Conservation (phyloP, 495 filamentous ascomycete genomes). For the Pyrenula aspistea region DNA sequence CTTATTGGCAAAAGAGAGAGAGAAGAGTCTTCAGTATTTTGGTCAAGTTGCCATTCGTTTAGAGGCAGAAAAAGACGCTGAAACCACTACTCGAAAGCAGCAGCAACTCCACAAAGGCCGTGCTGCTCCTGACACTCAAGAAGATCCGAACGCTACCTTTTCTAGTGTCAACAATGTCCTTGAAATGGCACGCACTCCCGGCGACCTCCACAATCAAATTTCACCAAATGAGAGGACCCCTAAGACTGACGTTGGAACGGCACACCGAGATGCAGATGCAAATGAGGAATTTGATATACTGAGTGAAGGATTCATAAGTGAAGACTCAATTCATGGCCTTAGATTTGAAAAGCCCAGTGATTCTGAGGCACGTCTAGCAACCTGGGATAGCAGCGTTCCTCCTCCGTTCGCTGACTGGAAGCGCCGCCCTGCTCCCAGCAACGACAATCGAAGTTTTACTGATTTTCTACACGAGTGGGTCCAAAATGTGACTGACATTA, state of each 20-base stretch:
- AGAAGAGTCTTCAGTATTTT: neutral
- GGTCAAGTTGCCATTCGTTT: neutral
- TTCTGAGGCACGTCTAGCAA: neutral
- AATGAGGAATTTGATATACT: neutral
- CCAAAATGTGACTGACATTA: neutral
- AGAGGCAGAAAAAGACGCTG: neutral
- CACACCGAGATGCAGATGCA: no score
- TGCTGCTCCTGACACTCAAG: neutral
- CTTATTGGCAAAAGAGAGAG: neutral
- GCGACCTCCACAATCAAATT: neutral
- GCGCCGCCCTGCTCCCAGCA: neutral
- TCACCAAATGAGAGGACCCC: neutral
- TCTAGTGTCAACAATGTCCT: neutral
- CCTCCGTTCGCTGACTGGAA: neutral
- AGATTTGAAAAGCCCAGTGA: neutral
- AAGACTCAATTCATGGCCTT: neutral
- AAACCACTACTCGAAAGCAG: neutral
- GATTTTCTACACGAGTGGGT: neutral
- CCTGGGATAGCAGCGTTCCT: neutral
- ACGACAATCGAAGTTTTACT: neutral
- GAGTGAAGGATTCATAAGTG: neutral
- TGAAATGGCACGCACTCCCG: neutral
- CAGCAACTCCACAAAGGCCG: neutral
- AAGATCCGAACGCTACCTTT: neutral
- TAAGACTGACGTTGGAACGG: no score